phyloP scores from a whole-genome alignment of 305 asterid species.

The Fraxinus latifolia region DNA sequence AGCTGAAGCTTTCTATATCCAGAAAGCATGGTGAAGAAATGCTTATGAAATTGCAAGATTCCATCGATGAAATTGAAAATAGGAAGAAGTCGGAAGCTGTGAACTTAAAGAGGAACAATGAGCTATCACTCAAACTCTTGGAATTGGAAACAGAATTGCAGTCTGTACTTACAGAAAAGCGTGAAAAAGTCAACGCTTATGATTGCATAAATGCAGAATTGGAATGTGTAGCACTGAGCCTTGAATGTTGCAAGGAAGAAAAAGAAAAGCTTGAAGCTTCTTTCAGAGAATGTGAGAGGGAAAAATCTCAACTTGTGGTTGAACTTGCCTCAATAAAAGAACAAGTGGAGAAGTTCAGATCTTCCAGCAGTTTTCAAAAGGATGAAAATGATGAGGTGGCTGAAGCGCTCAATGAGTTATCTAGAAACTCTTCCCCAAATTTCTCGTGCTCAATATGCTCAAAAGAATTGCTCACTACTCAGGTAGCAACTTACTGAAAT shows the following conservation, averaged over 20 bases:
- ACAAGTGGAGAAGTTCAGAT: constrained; percentile 46
- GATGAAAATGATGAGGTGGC: constrained; percentile 30
- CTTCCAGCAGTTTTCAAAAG: constrained; percentile 30
- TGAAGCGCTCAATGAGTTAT: constrained; percentile 28
- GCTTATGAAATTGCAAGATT: constrained; percentile 88
- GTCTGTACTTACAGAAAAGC: constrained; percentile 62
- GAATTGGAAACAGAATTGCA: constrained; percentile 66
- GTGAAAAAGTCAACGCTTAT: constrained; percentile 66
- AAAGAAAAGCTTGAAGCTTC: constrained; percentile 65
- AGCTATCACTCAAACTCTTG: constrained; percentile 57
- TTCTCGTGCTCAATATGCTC: constrained; percentile 25
- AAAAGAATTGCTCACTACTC: constrained; percentile 23
- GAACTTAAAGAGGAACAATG: constrained; percentile 71
- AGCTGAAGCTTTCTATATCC: constrained; percentile 72
- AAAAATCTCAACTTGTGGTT: constrained; percentile 43
- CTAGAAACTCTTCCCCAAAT: constrained; percentile 31
- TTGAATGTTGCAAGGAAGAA: constrained; percentile 98
- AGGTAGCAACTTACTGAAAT: constrained; percentile 37
- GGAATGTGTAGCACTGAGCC: constrained; percentile 88
- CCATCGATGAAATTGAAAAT: constrained; percentile 73
- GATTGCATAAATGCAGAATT: constrained; percentile 75
- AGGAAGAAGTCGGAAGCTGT: constrained; percentile 84
- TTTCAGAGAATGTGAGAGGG: constrained; percentile 51
- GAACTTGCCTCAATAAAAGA: constrained; percentile 54
- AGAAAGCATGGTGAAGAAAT: constrained; percentile 91